phyloP scores from a whole-genome alignment of 148 eudicot genomes.

The Chenopodium suecicum region DNA sequence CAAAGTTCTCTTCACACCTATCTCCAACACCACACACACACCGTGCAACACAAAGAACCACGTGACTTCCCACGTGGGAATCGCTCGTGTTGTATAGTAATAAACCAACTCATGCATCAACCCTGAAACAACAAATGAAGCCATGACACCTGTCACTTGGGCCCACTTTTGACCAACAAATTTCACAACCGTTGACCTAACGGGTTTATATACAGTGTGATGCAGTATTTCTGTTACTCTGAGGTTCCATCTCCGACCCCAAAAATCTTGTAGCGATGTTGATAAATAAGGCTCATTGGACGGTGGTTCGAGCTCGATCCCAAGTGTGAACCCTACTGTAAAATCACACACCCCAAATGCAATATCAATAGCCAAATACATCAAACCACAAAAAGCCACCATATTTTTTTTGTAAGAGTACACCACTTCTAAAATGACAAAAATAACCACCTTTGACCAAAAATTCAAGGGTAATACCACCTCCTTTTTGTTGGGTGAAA shows the following conservation, averaged over 20 bases:
- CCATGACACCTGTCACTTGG: constrained; percentile 38
- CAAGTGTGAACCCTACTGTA: constrained; percentile 19
- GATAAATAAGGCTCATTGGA: constrained; percentile 54
- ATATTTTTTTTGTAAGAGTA: background rate
- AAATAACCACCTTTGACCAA: constrained; percentile 14
- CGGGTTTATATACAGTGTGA: constrained; percentile 38
- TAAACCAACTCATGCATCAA: constrained; percentile 77
- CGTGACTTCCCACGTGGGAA: constrained; percentile 77
- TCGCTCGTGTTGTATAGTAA: constrained; percentile 43
- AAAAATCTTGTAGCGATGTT: constrained; percentile 60
- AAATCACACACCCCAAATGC: constrained; percentile 21
- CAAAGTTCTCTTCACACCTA: constrained; percentile 32
- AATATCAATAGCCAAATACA: constrained; percentile 28
- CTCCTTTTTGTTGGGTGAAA: background rate
- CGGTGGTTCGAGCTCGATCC: constrained; percentile 49
- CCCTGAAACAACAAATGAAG: constrained; percentile 57
- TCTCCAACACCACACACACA: constrained; percentile 47
- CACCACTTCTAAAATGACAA: background rate
- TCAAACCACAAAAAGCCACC: constrained; percentile 15
- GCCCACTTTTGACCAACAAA: constrained; percentile 35
- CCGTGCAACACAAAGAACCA: constrained; percentile 73
- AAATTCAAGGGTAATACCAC: constrained; percentile 13
- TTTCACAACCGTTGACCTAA: constrained; percentile 25
- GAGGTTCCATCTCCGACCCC: constrained; percentile 65
- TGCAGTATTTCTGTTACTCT: constrained; percentile 39